Conservation (phyloP, 2,329 filamentous ascomycete species). For the Penicillium janthinellum region DNA sequence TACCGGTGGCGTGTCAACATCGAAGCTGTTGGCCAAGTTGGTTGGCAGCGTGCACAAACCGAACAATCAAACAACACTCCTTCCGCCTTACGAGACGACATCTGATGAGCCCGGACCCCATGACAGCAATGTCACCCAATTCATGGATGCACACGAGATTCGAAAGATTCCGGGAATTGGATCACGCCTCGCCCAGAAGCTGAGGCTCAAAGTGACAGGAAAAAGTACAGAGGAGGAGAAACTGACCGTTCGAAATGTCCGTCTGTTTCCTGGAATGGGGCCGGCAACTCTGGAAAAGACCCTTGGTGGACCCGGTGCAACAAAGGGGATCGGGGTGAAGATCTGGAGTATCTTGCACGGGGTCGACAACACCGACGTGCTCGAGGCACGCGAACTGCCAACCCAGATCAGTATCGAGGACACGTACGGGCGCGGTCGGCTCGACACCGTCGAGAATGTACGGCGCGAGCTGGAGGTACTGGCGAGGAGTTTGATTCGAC, state of each 20-base stretch:
- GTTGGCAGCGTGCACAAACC: constrained; percentile 85
- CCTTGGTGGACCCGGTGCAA: constrained; percentile 68
- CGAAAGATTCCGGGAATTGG: constrained; percentile 85
- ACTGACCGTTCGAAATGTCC: constrained; percentile 67
- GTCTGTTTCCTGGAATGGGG: constrained; percentile 64
- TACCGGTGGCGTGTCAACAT: constrained; percentile 84
- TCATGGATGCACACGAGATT: constrained; percentile 75
- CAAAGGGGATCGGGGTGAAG: constrained; percentile 69
- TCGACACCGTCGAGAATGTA: constrained; percentile 67
- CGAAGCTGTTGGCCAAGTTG: constrained; percentile 83
- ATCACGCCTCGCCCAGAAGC: constrained; percentile 70
- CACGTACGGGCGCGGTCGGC: constrained; percentile 72
- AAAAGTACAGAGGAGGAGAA: constrained; percentile 50
- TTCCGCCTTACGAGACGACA: constrained; percentile 61
- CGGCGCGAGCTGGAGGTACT: constrained; percentile 69
- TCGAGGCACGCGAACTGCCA: constrained; percentile 69
- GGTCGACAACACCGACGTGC: constrained; percentile 73
- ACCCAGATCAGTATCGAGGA: constrained; percentile 94
- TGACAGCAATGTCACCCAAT: constrained; percentile 59
- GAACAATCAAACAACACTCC: constrained; percentile 78
- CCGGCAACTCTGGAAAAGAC: constrained; percentile 67
- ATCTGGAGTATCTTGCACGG: constrained; percentile 82
- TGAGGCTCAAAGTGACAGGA: constrained; percentile 63
- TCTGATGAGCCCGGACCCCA: constrained; percentile 20
- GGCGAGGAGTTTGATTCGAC: constrained; percentile 68